Evolutionary conservation across 2,329 filamentous ascomycete genomes (phyloP), one percentile per base, ranked within the genome.

Genomic region (Exutisphaerella laricina): DNA sequence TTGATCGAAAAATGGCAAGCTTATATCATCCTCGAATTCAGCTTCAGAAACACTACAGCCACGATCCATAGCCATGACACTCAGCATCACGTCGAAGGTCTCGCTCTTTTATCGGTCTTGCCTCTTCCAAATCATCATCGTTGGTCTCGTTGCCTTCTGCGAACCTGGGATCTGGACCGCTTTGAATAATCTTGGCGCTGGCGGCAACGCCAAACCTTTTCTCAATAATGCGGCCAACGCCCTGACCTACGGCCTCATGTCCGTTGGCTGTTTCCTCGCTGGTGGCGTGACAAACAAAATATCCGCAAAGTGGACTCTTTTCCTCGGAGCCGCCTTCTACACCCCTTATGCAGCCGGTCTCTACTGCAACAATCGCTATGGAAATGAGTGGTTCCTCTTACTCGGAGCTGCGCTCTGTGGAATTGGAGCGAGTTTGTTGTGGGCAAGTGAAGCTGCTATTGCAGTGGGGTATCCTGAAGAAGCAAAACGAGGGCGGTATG

Each of bases 221-320:
- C 64, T 77, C 3, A 69, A 74, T 33, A 74, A 74, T 43, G 71
- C 70, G 0, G 72, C 70, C n/a, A 75, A 75, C 46, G 68, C 72
- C 0, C 58, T 76, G 4, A 68, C 72, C 3, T 76, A 74, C 38
- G 69, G 63, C 1, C 55, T 72, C 14, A 66, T 73, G 62, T 65
- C 65, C 6, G 53, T 74, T 13, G 63, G 71, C 5, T 75, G 72
- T 44, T 67, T 73, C 37, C 69, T 70, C 10, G 70, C 66, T 0
- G 68, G 70, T 1, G 66, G 74, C 35, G 68, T 70, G 10, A 38
- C 40, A 5, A 74, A 73, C 48, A 66, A 68, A 0, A 71, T 75
- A 41, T 70, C 71, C 1, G 55, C 74, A 21, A 61, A 64, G 13
- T 69, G 69, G 57, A 72, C 70, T 0, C 58, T 75, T 2, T 54